Evolutionary conservation across 2,329 filamentous ascomycete genomes (phyloP), one percentile per base, ranked within the genome.

Genomic region (Epichloe uncinata): DNA sequence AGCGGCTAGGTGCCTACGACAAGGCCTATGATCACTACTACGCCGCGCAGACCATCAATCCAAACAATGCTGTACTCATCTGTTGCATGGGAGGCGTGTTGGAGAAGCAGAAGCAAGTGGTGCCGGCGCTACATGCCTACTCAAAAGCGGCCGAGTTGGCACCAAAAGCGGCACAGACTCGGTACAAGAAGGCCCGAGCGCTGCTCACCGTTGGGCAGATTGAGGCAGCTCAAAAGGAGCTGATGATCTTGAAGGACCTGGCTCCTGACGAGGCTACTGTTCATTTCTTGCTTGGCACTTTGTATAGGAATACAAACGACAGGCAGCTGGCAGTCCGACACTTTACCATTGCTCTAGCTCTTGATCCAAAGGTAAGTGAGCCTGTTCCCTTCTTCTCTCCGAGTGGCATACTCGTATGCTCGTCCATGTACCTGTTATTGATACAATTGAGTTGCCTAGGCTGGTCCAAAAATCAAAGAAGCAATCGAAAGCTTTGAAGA

Each of bases 201-300:
- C 71, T 97, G 45, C 82, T 97, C 71, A 84, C 84, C 50, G 73
- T 95, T 26, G 79, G 70, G 56, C 82, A 73, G 66, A 76, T 85
- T 43, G 75, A 85, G 36, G 75, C 81, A 45, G 93, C 93, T 0
- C 76, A 94, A 55, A 76, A 77, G 26, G 93, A 98, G 63, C 72
- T 98, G 49, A 81, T 89, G 65, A 77, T 90, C 15, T 70, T 98
- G 52, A 93, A 94, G 62, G 87, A 95, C 58, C 75, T 95, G 54
- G 90, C 89, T 5, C 91, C 93, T 0, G 90, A 98, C 61, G 91
- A 97, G 66, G 87, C 91, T 4, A 95, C 90, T 60, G 90, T 98
- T 37, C 93, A 96, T 69, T 98, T 96, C 71, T 72, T 95, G 54
- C 80, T 98, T 38, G 94, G 90, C 18, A 87, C 87, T 63, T 76